A percentile compares a stretch with the other conserved stretches of the same genome.
phyloP scores from a whole-genome alignment of 1,284 basidiomycete species.

The Xerocomus nothofagi region DNA sequence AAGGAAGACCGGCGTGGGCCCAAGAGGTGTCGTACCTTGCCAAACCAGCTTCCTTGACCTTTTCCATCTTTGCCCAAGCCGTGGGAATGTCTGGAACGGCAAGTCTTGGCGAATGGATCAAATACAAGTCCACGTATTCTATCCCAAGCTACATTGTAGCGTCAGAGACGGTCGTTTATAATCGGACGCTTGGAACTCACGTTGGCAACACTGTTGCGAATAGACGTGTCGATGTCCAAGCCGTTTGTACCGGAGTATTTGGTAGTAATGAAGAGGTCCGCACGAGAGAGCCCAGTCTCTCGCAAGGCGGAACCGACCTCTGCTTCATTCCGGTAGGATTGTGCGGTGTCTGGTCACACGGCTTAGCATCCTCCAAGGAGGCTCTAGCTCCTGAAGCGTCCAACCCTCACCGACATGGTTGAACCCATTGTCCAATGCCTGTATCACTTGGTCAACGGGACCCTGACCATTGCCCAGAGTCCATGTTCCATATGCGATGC shows the following conservation, averaged over 20 bases:
- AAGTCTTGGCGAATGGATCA: conserved; percentile 58
- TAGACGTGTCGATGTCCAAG: conserved; percentile 52
- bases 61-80: conserved; percentile 64
- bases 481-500: conserved; percentile 56
- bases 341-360: conserved; percentile 44
- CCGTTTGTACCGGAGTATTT: conserved; percentile 60
- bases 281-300: conserved; percentile 46
- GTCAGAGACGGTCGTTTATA: background rate
- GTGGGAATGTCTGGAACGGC: conserved; percentile 54
- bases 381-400: background rate
- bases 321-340: conserved; percentile 49
- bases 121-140: conserved; percentile 69
- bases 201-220: conserved; percentile 57
- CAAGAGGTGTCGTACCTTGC: conserved; percentile 45
- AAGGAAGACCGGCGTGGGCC: background rate
- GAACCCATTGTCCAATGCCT: conserved; percentile 54
- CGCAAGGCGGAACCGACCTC: conserved; percentile 50
- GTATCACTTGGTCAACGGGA: conserved; percentile 50
- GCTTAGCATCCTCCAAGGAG: background rate
- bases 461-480: conserved; percentile 49
- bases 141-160: conserved; percentile 52
- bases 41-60: conserved; percentile 53
- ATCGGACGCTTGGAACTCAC: conserved; percentile 33
- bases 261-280: conserved; percentile 52
- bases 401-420: conserved; percentile 45